A percentile compares a stretch with the other conserved stretches of the same genome.
phyloP scores from a whole-genome alignment of 2,329 filamentous ascomycete species.

The Fusarium praegraminearum region DNA sequence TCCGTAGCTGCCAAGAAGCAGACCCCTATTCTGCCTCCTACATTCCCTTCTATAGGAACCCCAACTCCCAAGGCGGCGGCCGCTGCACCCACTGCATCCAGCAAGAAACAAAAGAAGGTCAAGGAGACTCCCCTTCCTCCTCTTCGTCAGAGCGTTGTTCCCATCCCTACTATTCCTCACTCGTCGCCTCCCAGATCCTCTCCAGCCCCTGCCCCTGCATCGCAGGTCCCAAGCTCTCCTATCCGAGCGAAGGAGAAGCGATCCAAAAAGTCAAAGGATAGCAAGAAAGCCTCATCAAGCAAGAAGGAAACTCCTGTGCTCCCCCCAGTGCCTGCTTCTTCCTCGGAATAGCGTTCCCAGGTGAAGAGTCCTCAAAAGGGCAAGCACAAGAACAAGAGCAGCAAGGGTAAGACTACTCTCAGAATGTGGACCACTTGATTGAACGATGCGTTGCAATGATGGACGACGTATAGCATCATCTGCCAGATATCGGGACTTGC shows the following conservation, averaged over 20 bases:
- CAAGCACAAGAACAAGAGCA: slow-evolving; percentile 1
- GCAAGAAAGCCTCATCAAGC: slow-evolving; percentile 39
- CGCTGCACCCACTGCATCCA: slow-evolving; percentile 37
- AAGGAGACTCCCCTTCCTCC: slow-evolving; percentile 49
- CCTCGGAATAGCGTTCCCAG: slow-evolving; percentile 42
- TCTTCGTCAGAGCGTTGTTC: slow-evolving; percentile 50
- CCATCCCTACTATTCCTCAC: slow-evolving; percentile 53
- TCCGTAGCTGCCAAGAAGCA: slow-evolving; percentile 48
- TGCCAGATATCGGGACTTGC: not conserved
- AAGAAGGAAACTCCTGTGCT: slow-evolving; percentile 48
- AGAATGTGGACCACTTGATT: not conserved
- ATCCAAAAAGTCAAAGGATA: slow-evolving; percentile 48
- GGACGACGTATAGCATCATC: not conserved
- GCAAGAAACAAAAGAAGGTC: slow-evolving; percentile 49
- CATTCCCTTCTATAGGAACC: slow-evolving; percentile 46
- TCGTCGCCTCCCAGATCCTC: slow-evolving; percentile 47
- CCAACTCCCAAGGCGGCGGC: slow-evolving; percentile 43
- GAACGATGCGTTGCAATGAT: not conserved
- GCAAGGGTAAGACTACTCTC: not conserved
- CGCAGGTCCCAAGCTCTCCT: slow-evolving; percentile 36
- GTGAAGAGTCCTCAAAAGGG: slow-evolving; percentile 9
- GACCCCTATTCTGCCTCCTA: slow-evolving; percentile 52
- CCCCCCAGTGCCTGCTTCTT: slow-evolving; percentile 37
- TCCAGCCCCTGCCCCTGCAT: slow-evolving; percentile 36
- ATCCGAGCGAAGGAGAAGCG: slow-evolving; percentile 48